Percentiles rank a stretch among this genome's conserved stretches.
phyloP scores from a whole-genome alignment of 805 yeast genomes.

The Yamadazyma akitaensis region DNA sequence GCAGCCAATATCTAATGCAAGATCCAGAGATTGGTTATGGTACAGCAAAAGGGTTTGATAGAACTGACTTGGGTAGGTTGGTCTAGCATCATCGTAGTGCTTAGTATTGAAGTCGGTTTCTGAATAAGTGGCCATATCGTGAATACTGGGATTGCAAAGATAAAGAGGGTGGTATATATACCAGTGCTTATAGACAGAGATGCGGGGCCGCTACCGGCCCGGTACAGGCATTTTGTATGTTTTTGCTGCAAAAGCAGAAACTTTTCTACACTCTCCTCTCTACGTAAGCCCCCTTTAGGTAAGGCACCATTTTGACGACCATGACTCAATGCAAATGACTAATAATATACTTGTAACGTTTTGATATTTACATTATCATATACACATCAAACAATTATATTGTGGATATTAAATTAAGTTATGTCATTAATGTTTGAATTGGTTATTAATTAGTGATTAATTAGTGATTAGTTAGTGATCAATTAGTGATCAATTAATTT shows the following conservation, averaged over 20 bases:
- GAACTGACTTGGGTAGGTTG: conserved; percentile 38
- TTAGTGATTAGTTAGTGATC: no score
- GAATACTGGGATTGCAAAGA: background rate
- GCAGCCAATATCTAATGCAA: conserved; percentile 45
- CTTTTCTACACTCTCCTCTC: no score
- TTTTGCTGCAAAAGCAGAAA: background rate
- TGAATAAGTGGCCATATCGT: conserved; percentile 33
- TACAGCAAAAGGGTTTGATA: conserved; percentile 24
- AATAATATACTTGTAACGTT: no score
- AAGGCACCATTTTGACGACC: no score
- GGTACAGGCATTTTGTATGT: conserved; percentile 1
- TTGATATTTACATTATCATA: conserved; percentile 4
- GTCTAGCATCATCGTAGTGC: conserved; percentile 36
- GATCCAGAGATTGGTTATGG: conserved; percentile 6
- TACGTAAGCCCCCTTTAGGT: no score
- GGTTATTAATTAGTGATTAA: background rate
- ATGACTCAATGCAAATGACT: no score
- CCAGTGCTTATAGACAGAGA: background rate
- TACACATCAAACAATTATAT: conserved; percentile 8
- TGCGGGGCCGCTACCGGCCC: background rate
- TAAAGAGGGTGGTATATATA: background rate
- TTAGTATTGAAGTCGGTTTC: conserved; percentile 28
- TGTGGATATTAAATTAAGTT: background rate
- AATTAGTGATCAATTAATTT: background rate
- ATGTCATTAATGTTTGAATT: background rate